A percentile compares a stretch with the other conserved stretches of the same genome.
Conservation (phyloP, 202 grass and related monocot species). For the Panicum virgatum region DNA sequence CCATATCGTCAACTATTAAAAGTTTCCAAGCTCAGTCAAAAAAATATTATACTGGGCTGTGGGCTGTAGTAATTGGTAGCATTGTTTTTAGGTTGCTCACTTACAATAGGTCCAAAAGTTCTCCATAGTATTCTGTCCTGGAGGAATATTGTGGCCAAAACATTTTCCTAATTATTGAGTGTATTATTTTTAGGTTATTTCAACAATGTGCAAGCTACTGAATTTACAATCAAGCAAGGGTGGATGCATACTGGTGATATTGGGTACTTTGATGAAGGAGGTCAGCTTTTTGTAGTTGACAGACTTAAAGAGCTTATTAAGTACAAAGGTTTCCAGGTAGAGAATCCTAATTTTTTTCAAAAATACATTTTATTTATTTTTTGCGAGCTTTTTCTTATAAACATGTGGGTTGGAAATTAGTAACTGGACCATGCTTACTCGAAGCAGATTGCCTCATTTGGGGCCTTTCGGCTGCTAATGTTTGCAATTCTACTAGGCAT, state of each 20-base stretch:
- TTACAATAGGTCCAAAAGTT: not conserved
- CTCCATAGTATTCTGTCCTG: not conserved
- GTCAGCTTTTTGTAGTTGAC: conserved; percentile 86
- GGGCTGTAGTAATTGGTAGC: not conserved
- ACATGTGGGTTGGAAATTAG: not conserved
- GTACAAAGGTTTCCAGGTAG: conserved; percentile 96
- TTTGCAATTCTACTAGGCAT: conserved; percentile 16
- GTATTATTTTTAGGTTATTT: conserved; percentile 67
- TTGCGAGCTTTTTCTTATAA: not conserved
- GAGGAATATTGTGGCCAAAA: not conserved
- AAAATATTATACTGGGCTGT: conserved; percentile 14
- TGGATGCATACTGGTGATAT: conserved; percentile 98
- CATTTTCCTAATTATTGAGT: conserved; percentile 23
- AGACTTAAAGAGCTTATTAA: conserved; percentile 98
- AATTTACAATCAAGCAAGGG: conserved; percentile 75
- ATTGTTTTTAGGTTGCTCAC: not conserved
- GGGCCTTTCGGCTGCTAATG: not conserved
- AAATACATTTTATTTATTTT: not conserved
- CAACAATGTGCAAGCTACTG: conserved; percentile 87
- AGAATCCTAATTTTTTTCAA: conserved; percentile 25
- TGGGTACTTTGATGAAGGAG: conserved; percentile 71
- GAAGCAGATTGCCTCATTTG: not conserved
- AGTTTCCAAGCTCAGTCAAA: not conserved
- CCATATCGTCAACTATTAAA: not conserved
- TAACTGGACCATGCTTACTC: not conserved